These are phyloP conservation scores for Larix kaempferi DNA, from an alignment of 75 land plant species.

Conservation along the genomic window DNA sequence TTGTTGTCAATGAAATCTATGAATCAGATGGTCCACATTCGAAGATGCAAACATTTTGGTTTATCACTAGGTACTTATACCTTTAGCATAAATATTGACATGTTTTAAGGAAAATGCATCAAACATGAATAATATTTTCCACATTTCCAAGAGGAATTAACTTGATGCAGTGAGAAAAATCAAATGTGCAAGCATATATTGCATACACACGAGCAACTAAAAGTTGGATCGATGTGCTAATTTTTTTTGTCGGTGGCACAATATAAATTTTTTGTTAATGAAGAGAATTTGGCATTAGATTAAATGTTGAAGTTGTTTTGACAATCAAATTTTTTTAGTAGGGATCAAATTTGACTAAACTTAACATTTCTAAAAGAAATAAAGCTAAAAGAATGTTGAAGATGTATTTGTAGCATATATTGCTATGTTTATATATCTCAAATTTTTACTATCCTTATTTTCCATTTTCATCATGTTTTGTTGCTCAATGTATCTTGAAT, in stretches of 20 bases:
- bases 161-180: not conserved
- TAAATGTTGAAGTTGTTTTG: not conserved
- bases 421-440: not conserved
- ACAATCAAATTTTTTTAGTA: not conserved
- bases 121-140: not conserved
- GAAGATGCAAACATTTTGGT: slow-evolving; percentile 34
- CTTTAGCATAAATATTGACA: slow-evolving; percentile 1
- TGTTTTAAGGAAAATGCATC: not conserved
- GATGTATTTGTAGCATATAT: not conserved
- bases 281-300: not conserved
- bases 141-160: not conserved
- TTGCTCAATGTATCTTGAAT: not conserved
- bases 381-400: not conserved
- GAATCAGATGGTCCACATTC: slow-evolving; percentile 34
- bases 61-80: slow-evolving; percentile 30
- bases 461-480: not conserved
- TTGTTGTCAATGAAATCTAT: slow-evolving; percentile 1
- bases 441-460: not conserved
- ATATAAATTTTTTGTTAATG: not conserved
- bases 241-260: not conserved
- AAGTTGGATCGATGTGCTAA: not conserved
- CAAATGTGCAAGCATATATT: slow-evolving; percentile 7
- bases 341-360: not conserved
- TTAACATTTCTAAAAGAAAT: not conserved
- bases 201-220: not conserved